phyloP scores from a whole-genome alignment of 768 basidiomycete species.

The Tubosaeta sp. region DNA sequence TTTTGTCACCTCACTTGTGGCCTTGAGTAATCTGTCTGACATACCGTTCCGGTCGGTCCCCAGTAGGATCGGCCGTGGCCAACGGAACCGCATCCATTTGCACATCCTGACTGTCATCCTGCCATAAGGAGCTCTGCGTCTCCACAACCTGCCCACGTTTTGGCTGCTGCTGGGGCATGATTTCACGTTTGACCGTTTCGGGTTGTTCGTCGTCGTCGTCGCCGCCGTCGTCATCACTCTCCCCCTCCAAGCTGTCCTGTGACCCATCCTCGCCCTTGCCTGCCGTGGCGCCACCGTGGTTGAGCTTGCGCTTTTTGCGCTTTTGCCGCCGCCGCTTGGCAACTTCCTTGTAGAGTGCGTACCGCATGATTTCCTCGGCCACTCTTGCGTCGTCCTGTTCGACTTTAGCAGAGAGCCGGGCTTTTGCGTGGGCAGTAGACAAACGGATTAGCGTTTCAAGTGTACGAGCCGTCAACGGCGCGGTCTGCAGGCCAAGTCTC shows the following conservation, averaged over 20 bases:
- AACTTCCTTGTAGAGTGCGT: constrained; percentile 97
- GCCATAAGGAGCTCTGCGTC: constrained; percentile 59
- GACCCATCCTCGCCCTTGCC: constrained; percentile 51
- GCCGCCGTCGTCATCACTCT: constrained; percentile 38
- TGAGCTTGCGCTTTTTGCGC: constrained; percentile 84
- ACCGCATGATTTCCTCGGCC: constrained; percentile 94
- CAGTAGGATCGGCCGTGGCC: constrained; percentile 32
- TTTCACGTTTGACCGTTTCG: constrained; percentile 44
- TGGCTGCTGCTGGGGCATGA: constrained; percentile 37
- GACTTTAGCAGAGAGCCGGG: constrained; percentile 82
- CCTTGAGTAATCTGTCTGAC: constrained; percentile 20
- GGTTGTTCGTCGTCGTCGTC: constrained; percentile 39
- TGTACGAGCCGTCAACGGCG: constrained; percentile 96
- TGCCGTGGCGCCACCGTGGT: constrained; percentile 55
- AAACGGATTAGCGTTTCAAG: constrained; percentile 98
- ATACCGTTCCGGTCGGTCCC: constrained; percentile 55
- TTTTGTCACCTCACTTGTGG: neutral
- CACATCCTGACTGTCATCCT: constrained; percentile 62
- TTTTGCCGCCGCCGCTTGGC: constrained; percentile 64
- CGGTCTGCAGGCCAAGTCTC: constrained; percentile 57
- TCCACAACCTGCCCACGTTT: constrained; percentile 22
- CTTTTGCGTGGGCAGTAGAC: constrained; percentile 96
- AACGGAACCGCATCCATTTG: constrained; percentile 52
- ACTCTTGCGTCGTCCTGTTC: constrained; percentile 80
- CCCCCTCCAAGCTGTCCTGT: constrained; percentile 34